phyloP scores from a whole-genome alignment of 495 filamentous ascomycete species.

The Talaromyces trachyspermus region DNA sequence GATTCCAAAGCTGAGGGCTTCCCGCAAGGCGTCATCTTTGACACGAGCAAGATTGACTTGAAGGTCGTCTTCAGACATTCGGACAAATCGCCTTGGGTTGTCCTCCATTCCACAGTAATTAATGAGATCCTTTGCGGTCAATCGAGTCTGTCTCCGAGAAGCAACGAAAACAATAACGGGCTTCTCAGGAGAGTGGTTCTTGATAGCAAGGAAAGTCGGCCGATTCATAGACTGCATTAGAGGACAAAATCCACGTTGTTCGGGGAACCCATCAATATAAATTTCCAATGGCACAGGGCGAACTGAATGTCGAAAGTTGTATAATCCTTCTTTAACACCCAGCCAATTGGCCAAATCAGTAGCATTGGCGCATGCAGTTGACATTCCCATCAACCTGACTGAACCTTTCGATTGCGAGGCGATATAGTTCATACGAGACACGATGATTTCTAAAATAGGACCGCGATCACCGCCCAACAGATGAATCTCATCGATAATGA shows the following conservation, averaged over 20 bases:
- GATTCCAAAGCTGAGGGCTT: constrained; percentile 92
- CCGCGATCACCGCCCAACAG: constrained; percentile 90
- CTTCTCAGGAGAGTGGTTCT: constrained; percentile 89
- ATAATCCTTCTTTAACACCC: constrained; percentile 92
- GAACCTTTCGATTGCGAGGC: constrained; percentile 80
- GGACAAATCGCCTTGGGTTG: constrained; percentile 84
- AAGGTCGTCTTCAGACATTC: constrained; percentile 91
- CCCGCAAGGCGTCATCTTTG: constrained; percentile 85
- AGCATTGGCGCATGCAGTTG: constrained; percentile 94
- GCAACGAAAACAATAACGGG: constrained; percentile 98
- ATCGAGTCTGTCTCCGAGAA: constrained; percentile 85
- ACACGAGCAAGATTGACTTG: constrained; percentile 73
- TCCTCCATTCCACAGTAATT: constrained; percentile 98
- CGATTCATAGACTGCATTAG: constrained; percentile 99
- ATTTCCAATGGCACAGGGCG: constrained; percentile 92
- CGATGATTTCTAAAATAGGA: constrained; percentile 97
- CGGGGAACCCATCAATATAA: constrained; percentile 95
- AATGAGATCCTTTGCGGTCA: constrained; percentile 93
- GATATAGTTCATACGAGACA: constrained; percentile 99
- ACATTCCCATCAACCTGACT: constrained; percentile 93
- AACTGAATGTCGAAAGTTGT: constrained; percentile 98
- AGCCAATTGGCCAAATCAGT: constrained; percentile 93
- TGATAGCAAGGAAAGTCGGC: constrained; percentile 93
- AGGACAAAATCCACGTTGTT: constrained; percentile 91
- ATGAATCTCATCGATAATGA: constrained; percentile 99